A percentile compares a stretch with the other conserved stretches of the same genome.
These are phyloP conservation scores for Suillus subaureus DNA, from an alignment of 768 basidiomycete genomes.

Conservation along the genomic window DNA sequence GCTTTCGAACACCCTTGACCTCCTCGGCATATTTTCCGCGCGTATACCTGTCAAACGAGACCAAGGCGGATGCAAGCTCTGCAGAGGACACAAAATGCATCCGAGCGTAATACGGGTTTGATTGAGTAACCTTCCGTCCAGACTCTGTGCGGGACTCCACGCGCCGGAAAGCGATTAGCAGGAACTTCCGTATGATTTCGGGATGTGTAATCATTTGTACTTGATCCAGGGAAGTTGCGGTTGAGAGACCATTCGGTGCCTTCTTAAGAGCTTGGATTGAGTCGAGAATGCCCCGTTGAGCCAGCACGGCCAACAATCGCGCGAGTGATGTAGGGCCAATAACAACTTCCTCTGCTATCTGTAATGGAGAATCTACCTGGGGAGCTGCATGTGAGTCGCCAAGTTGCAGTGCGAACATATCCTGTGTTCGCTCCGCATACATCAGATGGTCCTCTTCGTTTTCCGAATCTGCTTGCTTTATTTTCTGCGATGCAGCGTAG, in stretches of 20 bases:
- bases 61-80: slow-evolving; percentile 32
- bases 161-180: slow-evolving; percentile 21
- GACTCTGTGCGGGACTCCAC: slow-evolving; percentile 23
- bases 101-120: slow-evolving; percentile 25
- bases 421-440: slow-evolving; percentile 20
- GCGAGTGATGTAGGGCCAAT: slow-evolving; percentile 29
- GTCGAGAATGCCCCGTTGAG: slow-evolving; percentile 26
- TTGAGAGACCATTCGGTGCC: slow-evolving; percentile 22
- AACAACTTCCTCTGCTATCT: slow-evolving; percentile 21
- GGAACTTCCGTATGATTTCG: slow-evolving; percentile 21
- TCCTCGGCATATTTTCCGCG: slow-evolving; percentile 21
- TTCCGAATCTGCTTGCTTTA: slow-evolving; percentile 13
- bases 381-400: slow-evolving; percentile 16
- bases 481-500: slow-evolving; percentile 17
- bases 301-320: slow-evolving; percentile 31
- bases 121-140: slow-evolving; percentile 23
- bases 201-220: slow-evolving; percentile 27
- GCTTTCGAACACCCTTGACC: slow-evolving; percentile 24
- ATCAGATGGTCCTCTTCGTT: slow-evolving; percentile 13
- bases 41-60: slow-evolving; percentile 31
- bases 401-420: slow-evolving; percentile 26
- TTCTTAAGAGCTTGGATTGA: slow-evolving; percentile 16
- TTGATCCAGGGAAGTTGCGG: slow-evolving; percentile 17
- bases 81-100: slow-evolving; percentile 29
- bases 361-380: slow-evolving; percentile 19